Percentiles rank a stretch among this genome's conserved stretches.
phyloP scores from a whole-genome alignment of 176 grass and related monocot genomes.

The Dactylis glomerata region DNA sequence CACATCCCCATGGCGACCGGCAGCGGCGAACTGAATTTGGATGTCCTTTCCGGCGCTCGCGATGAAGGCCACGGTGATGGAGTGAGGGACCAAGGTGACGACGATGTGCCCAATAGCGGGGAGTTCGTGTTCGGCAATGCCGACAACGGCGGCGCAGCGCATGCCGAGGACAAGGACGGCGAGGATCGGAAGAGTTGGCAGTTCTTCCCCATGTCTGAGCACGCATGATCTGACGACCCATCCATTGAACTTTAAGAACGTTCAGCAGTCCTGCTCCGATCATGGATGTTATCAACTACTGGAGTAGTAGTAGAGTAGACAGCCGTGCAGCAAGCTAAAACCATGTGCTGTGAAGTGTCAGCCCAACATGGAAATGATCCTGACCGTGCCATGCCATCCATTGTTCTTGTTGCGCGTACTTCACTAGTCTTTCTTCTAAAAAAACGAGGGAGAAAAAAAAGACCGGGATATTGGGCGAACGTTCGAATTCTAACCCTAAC shows the following conservation, averaged over 20 bases:
- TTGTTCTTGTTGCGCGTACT: background rate
- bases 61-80: background rate
- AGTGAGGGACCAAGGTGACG: background rate
- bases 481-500: too few species aligned
- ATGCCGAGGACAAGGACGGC: background rate
- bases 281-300: too few species aligned
- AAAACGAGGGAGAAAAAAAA: background rate
- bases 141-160: background rate
- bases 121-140: constrained; percentile 49
- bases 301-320: background rate
- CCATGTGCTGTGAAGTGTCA: too few species aligned
- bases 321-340: background rate
- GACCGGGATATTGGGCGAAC: too few species aligned
- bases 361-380: background rate
- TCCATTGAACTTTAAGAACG: background rate
- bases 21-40: background rate
- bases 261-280: too few species aligned
- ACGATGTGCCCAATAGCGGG: background rate
- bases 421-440: background rate
- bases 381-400: background rate
- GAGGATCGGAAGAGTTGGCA: constrained; percentile 30
- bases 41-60: background rate
- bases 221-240: background rate
- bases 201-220: constrained; percentile 33
- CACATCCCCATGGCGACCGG: constrained; percentile 1